A percentile compares a stretch with the other conserved stretches of the same genome.
These are phyloP conservation scores for Eurotiales sp. DNA, from an alignment of 2,329 filamentous ascomycete species.

Conservation along the genomic window DNA sequence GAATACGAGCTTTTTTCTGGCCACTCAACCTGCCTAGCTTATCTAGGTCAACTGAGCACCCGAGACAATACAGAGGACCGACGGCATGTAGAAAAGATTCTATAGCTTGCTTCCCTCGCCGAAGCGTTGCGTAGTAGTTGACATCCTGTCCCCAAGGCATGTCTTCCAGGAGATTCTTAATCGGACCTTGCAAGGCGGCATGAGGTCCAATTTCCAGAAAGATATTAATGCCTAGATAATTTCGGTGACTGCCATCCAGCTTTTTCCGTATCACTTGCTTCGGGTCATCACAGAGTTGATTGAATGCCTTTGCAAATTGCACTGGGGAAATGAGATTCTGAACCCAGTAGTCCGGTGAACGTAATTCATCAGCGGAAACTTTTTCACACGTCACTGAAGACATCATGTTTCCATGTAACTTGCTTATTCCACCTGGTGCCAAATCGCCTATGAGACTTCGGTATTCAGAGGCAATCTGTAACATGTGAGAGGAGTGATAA, in stretches of 20 bases:
- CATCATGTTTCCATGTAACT: no score
- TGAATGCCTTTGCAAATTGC: constrained; percentile 16
- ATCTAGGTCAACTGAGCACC: neutral
- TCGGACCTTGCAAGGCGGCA: constrained; percentile 16
- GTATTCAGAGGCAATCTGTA: no score
- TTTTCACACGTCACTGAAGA: constrained; percentile 18
- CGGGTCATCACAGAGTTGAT: neutral
- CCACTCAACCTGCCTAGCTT: neutral
- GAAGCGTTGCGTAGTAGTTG: neutral
- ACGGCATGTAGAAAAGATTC: constrained; percentile 1
- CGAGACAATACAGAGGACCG: constrained; percentile 1
- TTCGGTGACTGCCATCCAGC: constrained; percentile 7
- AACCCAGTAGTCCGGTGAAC: constrained; percentile 19
- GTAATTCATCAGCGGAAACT: neutral
- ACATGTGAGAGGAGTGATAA: constrained; percentile 23
- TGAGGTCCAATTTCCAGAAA: constrained; percentile 23
- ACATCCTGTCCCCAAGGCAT: neutral
- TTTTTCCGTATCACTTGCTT: neutral
- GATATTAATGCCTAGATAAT: constrained; percentile 7
- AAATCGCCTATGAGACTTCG: no score
- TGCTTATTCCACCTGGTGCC: no score
- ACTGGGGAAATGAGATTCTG: constrained; percentile 20
- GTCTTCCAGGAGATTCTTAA: constrained; percentile 13
- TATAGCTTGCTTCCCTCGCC: neutral
- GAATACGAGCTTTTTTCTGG: neutral